Conservation (phyloP, 2,329 filamentous ascomycete genomes). For the Pestalotiopsis sp. region DNA sequence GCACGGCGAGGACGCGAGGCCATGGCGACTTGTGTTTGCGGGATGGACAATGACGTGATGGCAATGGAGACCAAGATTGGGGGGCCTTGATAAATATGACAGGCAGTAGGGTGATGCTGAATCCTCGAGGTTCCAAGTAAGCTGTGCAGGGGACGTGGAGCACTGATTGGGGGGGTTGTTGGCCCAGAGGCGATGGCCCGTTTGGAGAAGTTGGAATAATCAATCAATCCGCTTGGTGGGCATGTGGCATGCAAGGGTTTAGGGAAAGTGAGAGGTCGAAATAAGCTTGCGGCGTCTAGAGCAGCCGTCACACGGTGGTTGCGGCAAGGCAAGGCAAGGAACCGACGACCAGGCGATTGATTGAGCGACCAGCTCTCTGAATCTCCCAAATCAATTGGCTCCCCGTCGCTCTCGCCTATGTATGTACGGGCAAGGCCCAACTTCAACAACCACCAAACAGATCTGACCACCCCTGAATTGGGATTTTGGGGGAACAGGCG, state of each 20-base stretch:
- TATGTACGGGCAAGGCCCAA: background rate
- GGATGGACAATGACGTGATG: background rate
- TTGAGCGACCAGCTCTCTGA: background rate
- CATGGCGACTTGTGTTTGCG: slow-evolving; percentile 23
- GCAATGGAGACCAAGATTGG: background rate
- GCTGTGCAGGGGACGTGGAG: background rate
- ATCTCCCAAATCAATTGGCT: background rate
- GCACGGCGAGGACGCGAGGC: slow-evolving; percentile 41
- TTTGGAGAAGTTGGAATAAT: background rate
- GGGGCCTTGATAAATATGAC: background rate
- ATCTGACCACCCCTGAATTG: background rate
- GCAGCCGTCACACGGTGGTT: slow-evolving; percentile 25
- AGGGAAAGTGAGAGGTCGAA: slow-evolving; percentile 23
- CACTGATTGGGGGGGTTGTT: background rate
- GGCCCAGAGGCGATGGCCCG: background rate
- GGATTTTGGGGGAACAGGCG: background rate
- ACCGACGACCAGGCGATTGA: slow-evolving; percentile 16
- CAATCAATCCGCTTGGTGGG: background rate
- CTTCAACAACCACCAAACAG: background rate
- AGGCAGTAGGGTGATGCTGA: background rate
- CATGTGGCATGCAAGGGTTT: background rate
- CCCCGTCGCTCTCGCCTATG: background rate
- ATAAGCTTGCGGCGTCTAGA: slow-evolving; percentile 29
- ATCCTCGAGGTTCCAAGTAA: background rate
- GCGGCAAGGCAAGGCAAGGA: slow-evolving; percentile 30